Percentiles rank a stretch among this genome's conserved stretches.
Evolutionary conservation across 1,284 basidiomycete species (phyloP).

Genomic region (Entoloma clypeatum): DNA sequence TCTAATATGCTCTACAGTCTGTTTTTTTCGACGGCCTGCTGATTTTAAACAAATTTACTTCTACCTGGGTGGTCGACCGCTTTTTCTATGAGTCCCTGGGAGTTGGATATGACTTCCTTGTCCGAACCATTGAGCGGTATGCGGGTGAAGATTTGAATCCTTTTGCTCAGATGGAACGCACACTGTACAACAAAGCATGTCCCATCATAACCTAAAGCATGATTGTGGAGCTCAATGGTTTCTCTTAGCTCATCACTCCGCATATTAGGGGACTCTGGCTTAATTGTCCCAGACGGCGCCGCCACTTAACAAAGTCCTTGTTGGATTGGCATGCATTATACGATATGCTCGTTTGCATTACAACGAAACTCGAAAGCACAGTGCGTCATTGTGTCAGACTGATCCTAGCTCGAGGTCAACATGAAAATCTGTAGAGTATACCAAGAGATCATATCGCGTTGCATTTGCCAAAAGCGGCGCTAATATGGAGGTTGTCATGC

Average conservation of each 20-base stretch:
- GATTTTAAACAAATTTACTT: constrained; percentile 48
- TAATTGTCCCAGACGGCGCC: constrained; percentile 64
- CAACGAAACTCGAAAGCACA: constrained; percentile 27
- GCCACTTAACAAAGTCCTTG: constrained; percentile 59
- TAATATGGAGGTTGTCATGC: constrained; percentile 55
- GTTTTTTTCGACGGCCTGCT: constrained; percentile 55
- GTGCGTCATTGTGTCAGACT: constrained; percentile 25
- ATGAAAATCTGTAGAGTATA: constrained; percentile 24
- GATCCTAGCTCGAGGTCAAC: constrained; percentile 5
- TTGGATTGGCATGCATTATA: constrained; percentile 63
- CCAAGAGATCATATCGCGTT: constrained; percentile 32
- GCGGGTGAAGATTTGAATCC: constrained; percentile 35
- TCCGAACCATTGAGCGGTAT: constrained; percentile 33
- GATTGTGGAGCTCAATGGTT: constrained; percentile 11
- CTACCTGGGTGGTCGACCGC: constrained; percentile 56
- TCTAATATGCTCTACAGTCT: constrained; percentile 37
- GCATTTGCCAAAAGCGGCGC: constrained; percentile 43
- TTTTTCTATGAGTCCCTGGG: constrained; percentile 66
- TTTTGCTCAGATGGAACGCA: constrained; percentile 47
- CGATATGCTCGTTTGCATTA: constrained; percentile 40
- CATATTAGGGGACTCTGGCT: constrained; percentile 59
- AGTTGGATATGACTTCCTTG: constrained; percentile 44
- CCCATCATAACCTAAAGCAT: constrained; percentile 8
- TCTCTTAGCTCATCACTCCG: constrained; percentile 49
- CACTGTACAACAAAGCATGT: constrained; percentile 51